Conservation (phyloP, 192 early-diverging fungal species). For the Linnemannia hyalina region DNA sequence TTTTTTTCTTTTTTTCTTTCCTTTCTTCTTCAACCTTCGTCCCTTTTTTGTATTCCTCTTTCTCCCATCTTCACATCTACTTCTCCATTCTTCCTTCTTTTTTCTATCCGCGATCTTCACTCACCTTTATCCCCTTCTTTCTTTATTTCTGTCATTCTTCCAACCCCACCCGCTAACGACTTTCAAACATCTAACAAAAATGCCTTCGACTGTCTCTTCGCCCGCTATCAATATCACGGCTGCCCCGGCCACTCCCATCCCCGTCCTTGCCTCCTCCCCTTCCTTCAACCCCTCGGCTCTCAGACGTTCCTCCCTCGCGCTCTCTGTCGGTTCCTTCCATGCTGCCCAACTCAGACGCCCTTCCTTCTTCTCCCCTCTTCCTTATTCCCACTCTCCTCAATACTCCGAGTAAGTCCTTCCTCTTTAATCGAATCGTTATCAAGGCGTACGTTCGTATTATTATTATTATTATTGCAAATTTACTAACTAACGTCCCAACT, state of each 20-base stretch:
- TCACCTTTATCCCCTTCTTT: not conserved
- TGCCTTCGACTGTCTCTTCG: slow-evolving; percentile 28
- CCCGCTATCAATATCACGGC: slow-evolving; percentile 46
- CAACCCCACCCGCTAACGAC: not conserved
- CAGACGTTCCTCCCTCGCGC: slow-evolving; percentile 24
- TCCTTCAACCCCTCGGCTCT: slow-evolving; percentile 8
- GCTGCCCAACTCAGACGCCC: slow-evolving; percentile 47
- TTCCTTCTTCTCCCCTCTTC: slow-evolving; percentile 43
- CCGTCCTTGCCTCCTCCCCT: slow-evolving; percentile 22
- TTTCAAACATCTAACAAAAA: not conserved
- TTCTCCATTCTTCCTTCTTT: not conserved
- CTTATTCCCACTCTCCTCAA: slow-evolving; percentile 46
- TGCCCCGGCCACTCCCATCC: not conserved
- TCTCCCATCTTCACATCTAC: not conserved
- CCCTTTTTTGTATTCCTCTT: not conserved
- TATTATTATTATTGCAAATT: not conserved
- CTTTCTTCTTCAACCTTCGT: slow-evolving; percentile 10
- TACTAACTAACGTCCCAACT: not conserved
- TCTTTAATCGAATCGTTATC: not conserved
- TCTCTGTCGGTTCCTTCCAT: slow-evolving; percentile 38
- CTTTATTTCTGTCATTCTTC: slow-evolving; percentile 8
- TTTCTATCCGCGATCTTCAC: not conserved
- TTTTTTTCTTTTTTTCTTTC: not conserved
- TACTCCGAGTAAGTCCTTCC: slow-evolving; percentile 41
- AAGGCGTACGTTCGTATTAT: not conserved